Conservation (phyloP, 31 red algal genomes). For the Pterothamnion heteromorphum region DNA sequence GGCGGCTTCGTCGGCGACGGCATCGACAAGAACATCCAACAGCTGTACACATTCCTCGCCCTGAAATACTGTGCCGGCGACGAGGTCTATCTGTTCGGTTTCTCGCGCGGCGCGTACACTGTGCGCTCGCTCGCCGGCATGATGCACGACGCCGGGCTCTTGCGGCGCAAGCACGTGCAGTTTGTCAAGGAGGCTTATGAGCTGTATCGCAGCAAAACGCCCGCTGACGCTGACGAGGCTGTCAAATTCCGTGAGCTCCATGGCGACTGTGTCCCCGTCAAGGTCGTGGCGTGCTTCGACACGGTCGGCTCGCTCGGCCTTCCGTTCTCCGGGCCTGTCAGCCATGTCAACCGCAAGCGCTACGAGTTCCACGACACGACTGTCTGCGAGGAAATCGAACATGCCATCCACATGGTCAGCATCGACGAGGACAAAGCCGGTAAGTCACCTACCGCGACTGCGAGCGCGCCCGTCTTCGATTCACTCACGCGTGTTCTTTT, state of each 20-base stretch:
- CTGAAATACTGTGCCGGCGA: slow-evolving; percentile 67
- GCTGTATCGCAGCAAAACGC: slow-evolving; percentile 54
- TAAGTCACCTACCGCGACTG: too few relatives aligned
- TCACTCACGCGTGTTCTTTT: neutral
- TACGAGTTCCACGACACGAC: slow-evolving; percentile 62
- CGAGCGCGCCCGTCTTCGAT: neutral
- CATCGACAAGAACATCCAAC: slow-evolving; percentile 66
- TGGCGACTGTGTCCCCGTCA: slow-evolving; percentile 54
- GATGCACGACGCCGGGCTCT: slow-evolving; percentile 55
- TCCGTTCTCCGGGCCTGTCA: neutral
- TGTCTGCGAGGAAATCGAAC: slow-evolving; percentile 45
- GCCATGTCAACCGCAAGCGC: neutral
- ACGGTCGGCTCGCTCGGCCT: slow-evolving; percentile 59
- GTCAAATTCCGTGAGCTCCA: slow-evolving; percentile 37
- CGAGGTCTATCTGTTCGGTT: slow-evolving; percentile 73
- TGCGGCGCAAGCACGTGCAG: slow-evolving; percentile 49
- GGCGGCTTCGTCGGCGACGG: slow-evolving; percentile 59
- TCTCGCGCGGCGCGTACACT: slow-evolving; percentile 62
- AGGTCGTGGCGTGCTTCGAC: slow-evolving; percentile 60
- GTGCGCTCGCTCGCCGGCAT: slow-evolving; percentile 66
- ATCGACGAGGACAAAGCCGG: slow-evolving; percentile 56
- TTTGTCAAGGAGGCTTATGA: slow-evolving; percentile 61
- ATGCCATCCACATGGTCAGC: slow-evolving; percentile 61
- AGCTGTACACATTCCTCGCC: slow-evolving; percentile 66
- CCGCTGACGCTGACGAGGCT: slow-evolving; percentile 6